A percentile compares a stretch with the other conserved stretches of the same genome.
Conservation (phyloP, 371 early-diverging fungal species). For the Funneliformis caledonium region DNA sequence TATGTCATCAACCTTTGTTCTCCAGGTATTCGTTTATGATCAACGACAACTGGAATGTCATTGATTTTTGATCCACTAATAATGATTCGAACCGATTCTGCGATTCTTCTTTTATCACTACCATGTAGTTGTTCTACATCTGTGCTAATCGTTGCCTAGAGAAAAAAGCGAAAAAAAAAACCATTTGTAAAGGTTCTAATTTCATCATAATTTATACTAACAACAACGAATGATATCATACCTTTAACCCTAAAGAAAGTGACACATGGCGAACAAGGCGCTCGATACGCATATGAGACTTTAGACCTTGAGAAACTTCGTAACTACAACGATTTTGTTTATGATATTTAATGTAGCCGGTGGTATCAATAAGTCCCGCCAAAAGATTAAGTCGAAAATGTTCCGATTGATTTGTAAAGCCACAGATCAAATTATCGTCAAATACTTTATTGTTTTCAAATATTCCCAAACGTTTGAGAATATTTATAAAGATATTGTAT, state of each 20-base stretch:
- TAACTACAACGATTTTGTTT: neutral
- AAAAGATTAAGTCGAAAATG: neutral
- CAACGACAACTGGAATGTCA: neutral
- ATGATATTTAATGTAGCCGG: neutral
- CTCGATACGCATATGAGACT: neutral
- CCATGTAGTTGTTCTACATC: no score
- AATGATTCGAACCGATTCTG: neutral
- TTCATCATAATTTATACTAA: neutral
- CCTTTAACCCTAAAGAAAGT: neutral
- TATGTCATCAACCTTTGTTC: neutral
- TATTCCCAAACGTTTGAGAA: neutral
- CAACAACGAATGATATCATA: neutral
- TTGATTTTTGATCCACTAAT: neutral
- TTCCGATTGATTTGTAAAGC: neutral
- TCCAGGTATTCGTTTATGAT: neutral
- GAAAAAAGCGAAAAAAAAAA: no score
- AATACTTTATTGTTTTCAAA: neutral
- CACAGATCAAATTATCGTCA: neutral
- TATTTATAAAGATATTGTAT: neutral
- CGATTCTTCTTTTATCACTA: neutral
- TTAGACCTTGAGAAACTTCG: neutral
- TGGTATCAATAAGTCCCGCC: neutral
- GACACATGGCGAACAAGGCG: neutral
- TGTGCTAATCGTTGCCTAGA: no score
- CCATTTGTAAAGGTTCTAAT: neutral